A percentile compares a stretch with the other conserved stretches of the same genome.
Conservation (phyloP, 2,329 filamentous ascomycete genomes). For the Sclerotinia subarctica region DNA sequence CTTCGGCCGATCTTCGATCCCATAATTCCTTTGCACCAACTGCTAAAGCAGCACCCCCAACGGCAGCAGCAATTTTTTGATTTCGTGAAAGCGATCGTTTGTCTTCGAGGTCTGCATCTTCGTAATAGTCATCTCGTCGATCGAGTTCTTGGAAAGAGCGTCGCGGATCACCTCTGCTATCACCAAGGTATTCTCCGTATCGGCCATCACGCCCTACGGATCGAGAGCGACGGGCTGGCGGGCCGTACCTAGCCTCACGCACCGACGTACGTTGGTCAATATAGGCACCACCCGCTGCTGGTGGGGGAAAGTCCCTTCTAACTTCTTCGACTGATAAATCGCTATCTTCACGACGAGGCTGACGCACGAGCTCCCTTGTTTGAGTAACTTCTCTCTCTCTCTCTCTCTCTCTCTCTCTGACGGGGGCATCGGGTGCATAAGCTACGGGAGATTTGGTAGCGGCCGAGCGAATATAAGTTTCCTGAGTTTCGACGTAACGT, state of each 20-base stretch:
- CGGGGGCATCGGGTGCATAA: slow-evolving; percentile 33
- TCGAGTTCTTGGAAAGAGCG: slow-evolving; percentile 46
- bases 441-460: slow-evolving; percentile 27
- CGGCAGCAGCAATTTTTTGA: slow-evolving; percentile 64
- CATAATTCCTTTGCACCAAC: slow-evolving; percentile 64
- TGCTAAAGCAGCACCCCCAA: slow-evolving; percentile 61
- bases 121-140: slow-evolving; percentile 48
- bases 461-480: slow-evolving; percentile 36
- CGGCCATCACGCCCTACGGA: slow-evolving; percentile 61
- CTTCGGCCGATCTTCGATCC: slow-evolving; percentile 55
- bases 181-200: slow-evolving; percentile 55
- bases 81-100: slow-evolving; percentile 57
- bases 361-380: slow-evolving; percentile 55
- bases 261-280: slow-evolving; percentile 30
- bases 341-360: slow-evolving; percentile 65
- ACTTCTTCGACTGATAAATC: slow-evolving; percentile 77
- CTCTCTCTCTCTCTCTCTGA: slow-evolving; percentile 13
- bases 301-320: slow-evolving; percentile 77
- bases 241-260: slow-evolving; percentile 38
- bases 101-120: slow-evolving; percentile 53
- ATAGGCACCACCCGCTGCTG: slow-evolving; percentile 30
- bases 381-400: slow-evolving; percentile 34
- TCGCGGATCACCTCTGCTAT: slow-evolving; percentile 42
- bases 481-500: slow-evolving; percentile 50
- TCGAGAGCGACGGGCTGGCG: slow-evolving; percentile 54